A percentile compares a stretch with the other conserved stretches of the same genome.
phyloP scores from a whole-genome alignment of 2,329 filamentous ascomycete species.

The Didymella exigua region DNA sequence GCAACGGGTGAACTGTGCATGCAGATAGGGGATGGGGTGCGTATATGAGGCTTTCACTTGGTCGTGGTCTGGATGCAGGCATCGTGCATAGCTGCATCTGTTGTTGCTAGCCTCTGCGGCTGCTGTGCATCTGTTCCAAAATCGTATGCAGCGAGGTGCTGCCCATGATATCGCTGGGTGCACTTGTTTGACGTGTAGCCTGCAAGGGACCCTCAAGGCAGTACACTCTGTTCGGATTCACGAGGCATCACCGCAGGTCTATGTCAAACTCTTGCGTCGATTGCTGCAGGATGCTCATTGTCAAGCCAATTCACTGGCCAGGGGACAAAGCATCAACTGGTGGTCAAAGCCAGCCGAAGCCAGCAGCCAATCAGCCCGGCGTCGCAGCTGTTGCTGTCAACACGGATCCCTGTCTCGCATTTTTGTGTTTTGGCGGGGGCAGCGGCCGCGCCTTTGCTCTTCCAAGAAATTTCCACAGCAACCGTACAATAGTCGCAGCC shows the following conservation, averaged over 20 bases:
- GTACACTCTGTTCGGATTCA: not conserved
- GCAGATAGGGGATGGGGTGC: not conserved
- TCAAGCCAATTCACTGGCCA: conserved; percentile 1
- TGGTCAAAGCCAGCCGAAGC: conserved; percentile 12
- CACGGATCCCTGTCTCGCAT: conserved; percentile 13
- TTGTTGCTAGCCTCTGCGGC: not conserved
- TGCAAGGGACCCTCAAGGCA: not conserved
- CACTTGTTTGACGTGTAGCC: not conserved
- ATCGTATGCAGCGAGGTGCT: not conserved
- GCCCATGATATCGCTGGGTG: not conserved
- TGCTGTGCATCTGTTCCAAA: conserved; percentile 2
- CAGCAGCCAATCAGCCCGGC: conserved; percentile 9
- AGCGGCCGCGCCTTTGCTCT: conserved; percentile 3
- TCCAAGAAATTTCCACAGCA: conserved; percentile 16
- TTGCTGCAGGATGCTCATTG: not conserved
- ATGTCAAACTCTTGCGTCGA: not conserved
- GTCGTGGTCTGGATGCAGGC: not conserved
- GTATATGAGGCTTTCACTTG: conserved; percentile 4
- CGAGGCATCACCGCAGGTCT: not conserved
- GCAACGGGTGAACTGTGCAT: conserved; percentile 11
- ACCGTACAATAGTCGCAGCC: conserved; percentile 9
- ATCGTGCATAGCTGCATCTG: not conserved
- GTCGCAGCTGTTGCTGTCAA: conserved; percentile 6
- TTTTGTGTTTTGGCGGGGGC: conserved; percentile 20
- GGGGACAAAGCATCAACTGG: conserved; percentile 4